Conservation (phyloP, 768 basidiomycete genomes). For the Cyathus striatus region DNA sequence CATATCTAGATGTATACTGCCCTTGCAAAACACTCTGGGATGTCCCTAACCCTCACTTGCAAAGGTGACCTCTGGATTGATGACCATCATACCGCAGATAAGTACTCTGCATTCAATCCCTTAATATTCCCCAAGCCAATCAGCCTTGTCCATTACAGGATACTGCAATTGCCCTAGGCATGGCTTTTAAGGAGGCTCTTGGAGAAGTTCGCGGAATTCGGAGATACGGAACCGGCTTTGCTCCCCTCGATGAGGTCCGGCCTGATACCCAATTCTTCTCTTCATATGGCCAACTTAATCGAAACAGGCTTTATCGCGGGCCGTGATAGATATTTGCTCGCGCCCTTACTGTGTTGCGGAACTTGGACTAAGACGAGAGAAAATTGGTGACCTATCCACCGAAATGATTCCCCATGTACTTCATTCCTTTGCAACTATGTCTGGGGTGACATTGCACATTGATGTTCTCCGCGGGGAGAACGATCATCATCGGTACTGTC, state of each 20-base stretch:
- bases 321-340: slow-evolving; percentile 97
- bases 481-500: slow-evolving; percentile 88
- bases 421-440: slow-evolving; percentile 96
- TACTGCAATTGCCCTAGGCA: slow-evolving; percentile 80
- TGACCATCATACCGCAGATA: slow-evolving; percentile 99
- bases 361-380: slow-evolving; percentile 82
- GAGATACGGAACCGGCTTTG: slow-evolving; percentile 94
- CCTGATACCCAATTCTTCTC: too few species aligned
- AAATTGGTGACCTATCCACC: slow-evolving; percentile 90
- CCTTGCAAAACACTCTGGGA: slow-evolving; percentile 93
- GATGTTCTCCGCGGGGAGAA: slow-evolving; percentile 94
- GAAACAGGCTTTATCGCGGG: slow-evolving; percentile 82
- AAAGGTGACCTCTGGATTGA: slow-evolving; percentile 97
- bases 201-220: slow-evolving; percentile 93
- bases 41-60: slow-evolving; percentile 88
- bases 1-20: slow-evolving; percentile 88
- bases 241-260: slow-evolving; percentile 91
- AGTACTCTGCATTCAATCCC: slow-evolving; percentile 30
- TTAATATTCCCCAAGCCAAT: slow-evolving; percentile 8
- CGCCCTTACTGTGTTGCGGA: slow-evolving; percentile 94
- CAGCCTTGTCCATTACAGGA: slow-evolving; percentile 54
- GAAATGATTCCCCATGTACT: slow-evolving; percentile 99
- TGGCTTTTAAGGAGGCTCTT: slow-evolving; percentile 91
- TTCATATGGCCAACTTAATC: too few species aligned
- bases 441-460: slow-evolving; percentile 90